These are phyloP conservation scores for Cystofilobasidium macerans DNA, from an alignment of 768 basidiomycete species.

Conservation along the genomic window DNA sequence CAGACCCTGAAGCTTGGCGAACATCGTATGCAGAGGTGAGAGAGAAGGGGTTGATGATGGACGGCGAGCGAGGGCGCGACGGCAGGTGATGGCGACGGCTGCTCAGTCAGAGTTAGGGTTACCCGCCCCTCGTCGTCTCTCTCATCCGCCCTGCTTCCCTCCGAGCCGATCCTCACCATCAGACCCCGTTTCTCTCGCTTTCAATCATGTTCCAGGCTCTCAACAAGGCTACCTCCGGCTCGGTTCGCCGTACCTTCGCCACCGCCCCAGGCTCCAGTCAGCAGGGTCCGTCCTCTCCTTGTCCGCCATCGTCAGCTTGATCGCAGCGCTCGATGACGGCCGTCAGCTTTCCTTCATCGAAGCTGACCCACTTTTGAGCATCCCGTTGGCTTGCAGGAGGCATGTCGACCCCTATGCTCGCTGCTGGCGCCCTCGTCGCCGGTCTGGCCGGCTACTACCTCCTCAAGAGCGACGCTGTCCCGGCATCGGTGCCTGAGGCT, in stretches of 20 bases:
- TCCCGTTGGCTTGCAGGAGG: background rate
- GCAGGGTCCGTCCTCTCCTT: background rate
- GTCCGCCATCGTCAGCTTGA: background rate
- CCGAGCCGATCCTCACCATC: background rate
- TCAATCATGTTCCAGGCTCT: background rate
- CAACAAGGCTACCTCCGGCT: background rate
- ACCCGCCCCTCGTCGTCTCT: too few relatives aligned
- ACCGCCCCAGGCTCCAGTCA: background rate
- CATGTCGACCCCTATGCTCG: background rate
- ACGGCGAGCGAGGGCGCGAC: background rate
- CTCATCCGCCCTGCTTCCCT: background rate
- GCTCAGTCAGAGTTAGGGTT: too few relatives aligned
- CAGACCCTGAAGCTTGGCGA: constrained; percentile 14
- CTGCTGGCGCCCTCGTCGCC: constrained; percentile 2
- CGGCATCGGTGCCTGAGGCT: background rate
- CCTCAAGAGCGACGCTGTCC: background rate
- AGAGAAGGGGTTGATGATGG: too few relatives aligned
- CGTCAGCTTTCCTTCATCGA: too few relatives aligned
- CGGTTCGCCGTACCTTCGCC: constrained; percentile 8
- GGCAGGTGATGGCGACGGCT: background rate
- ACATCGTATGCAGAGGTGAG: constrained; percentile 2
- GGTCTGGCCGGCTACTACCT: background rate
- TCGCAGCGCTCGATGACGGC: background rate
- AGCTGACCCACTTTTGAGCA: background rate
- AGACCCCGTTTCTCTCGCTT: background rate